A percentile compares a stretch with the other conserved stretches of the same genome.
Evolutionary conservation across 306 rosid genomes (phyloP).

Genomic region (Erythrophleum fordii): DNA sequence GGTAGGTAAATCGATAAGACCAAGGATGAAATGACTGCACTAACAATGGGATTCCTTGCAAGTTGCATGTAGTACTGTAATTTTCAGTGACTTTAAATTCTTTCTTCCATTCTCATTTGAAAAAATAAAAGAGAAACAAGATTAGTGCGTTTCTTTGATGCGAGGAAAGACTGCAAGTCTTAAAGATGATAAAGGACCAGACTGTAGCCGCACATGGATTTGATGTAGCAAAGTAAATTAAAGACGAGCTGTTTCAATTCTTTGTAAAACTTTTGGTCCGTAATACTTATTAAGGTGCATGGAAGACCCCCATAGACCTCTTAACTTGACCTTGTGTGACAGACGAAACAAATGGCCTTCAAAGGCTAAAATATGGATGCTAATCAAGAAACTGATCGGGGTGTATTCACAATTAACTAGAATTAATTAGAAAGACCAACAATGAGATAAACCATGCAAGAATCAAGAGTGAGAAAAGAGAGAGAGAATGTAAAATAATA

Average conservation of each 20-base stretch:
- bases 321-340: neutral
- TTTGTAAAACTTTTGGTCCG: neutral
- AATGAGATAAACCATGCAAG: neutral
- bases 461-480: neutral
- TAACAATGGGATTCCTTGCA: slow-evolving; percentile 6
- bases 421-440: neutral
- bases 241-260: neutral
- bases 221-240: slow-evolving; percentile 33
- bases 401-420: neutral
- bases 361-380: neutral
- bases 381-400: neutral
- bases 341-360: neutral
- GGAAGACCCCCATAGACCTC: neutral
- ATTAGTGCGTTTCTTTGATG: neutral
- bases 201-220: slow-evolving; percentile 40
- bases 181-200: slow-evolving; percentile 34
- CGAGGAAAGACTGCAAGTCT: neutral
- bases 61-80: slow-evolving; percentile 17
- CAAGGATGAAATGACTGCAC: slow-evolving; percentile 43
- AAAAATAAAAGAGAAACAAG: neutral
- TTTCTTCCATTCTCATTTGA: neutral
- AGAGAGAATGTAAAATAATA: neutral
- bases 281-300: neutral
- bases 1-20: neutral
- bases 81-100: neutral